Base-by-base conservation (phyloP, 805 yeast species). In the Candida odintsovae region DNA sequence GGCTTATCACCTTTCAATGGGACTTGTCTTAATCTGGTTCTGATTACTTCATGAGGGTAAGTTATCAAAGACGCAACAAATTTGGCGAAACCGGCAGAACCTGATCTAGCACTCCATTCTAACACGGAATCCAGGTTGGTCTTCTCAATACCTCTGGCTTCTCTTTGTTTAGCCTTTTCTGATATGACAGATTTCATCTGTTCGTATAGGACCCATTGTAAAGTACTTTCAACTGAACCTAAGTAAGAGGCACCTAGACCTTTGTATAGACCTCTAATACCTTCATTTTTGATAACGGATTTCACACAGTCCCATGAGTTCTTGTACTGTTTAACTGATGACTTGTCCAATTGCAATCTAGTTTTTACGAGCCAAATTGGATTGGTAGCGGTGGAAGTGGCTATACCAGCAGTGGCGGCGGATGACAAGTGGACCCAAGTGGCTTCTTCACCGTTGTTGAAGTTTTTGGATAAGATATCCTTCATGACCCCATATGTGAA, bases 321-420 rank as follows among this genome's bases (percentile, higher is more conserved):
- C 49, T 76, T 82, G 64, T 92, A 94, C 51, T 76, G 75, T 53
- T 82, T 80, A 11, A 68, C 57, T n/a, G 69, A 66, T 1, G 86
- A 76, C 62, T 83, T 86, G 65, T 94, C 99, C 44, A 94, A 73
- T 63, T 94, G 99, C 44, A 94, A 76, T 59, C 99, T 75, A 1
- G 99, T 94, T 68, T 94, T 94, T 50, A 94, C 83, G 50, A 94
- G 71, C 99, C 99, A 94, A 48, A 94, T 94, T 12, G 99, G 99
- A 63, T 94, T 94, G 0, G 99, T 94, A 13, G 90, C 96, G 0
- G 99, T 92, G 5, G 96, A 84, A 0, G 99, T 94, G 16, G 84
- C 92, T 61, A 92, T 72, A 5, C 99, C 99, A 0, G 99, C 99
- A 56, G 76, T 75, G 0, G 90, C 81, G 6, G 97, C 99, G 2